Conservation (phyloP, 176 grass and related monocot genomes). For the Neostapfia colusana region DNA sequence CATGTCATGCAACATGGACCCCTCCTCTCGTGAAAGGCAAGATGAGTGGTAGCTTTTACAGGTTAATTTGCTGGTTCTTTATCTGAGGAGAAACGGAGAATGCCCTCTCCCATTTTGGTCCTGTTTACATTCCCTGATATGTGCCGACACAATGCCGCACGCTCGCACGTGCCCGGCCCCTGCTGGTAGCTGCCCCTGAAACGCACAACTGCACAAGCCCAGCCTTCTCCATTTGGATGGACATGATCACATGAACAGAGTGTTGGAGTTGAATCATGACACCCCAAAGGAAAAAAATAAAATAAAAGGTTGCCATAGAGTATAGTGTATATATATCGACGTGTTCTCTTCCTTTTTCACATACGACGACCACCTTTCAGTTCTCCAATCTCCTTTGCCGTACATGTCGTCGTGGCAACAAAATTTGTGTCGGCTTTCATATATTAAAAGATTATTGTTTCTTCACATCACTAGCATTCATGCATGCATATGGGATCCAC, state of each 20-base stretch:
- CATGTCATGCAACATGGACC: not conserved
- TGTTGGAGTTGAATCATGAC: constrained; percentile 18
- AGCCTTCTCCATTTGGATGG: constrained; percentile 8
- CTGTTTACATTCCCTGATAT: constrained; percentile 35
- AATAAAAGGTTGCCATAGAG: not conserved
- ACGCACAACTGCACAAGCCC: constrained; percentile 23
- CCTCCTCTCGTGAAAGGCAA: not conserved
- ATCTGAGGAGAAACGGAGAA: not conserved
- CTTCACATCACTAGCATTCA: not conserved
- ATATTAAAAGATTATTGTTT: not conserved
- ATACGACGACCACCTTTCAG: not conserved
- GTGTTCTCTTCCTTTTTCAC: not conserved
- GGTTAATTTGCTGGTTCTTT: not conserved
- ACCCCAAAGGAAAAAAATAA: not conserved
- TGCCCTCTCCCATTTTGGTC: constrained; percentile 1
- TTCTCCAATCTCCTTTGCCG: not conserved
- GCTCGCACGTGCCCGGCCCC: constrained; percentile 19
- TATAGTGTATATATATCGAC: too few relatives aligned
- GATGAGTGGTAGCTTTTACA: not conserved
- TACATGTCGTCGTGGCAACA: not conserved
- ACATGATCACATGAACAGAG: constrained; percentile 23
- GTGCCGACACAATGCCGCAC: constrained; percentile 38
- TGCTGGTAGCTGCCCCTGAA: constrained; percentile 8
- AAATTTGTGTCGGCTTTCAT: not conserved
- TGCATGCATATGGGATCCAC: constrained; percentile 4